Evolutionary conservation across 1,284 basidiomycete genomes (phyloP), one percentile per base, ranked within the genome.

Genomic region (Trametes hirsuta): DNA sequence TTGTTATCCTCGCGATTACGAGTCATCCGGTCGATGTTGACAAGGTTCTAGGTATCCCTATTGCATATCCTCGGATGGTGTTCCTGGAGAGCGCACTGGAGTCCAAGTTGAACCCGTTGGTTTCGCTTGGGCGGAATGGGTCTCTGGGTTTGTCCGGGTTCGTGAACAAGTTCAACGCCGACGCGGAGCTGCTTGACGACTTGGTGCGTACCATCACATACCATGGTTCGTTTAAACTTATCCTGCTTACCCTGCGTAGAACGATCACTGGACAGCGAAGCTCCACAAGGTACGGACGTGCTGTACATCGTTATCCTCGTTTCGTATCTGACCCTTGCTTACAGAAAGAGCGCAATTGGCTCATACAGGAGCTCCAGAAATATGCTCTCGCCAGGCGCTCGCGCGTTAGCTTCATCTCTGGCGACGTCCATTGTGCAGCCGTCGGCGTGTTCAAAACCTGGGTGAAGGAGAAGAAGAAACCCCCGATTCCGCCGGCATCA

Each of bases 51-150:
- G 85, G 88, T 10, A 86, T 93, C 53, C 91, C 91, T 0, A 90
- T 91, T 64, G 93, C 93, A 9, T 97, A 97, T 73, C 95, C 95
- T 21, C 88, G 95, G 49, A 93, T 97, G 92, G 92, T 93, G 2
- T 95, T 96, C 73, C 76, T 97, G 63, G 91, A 92, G 74, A 80
- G 74, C 39, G 82, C 87, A n/a, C 76, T 97, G 40, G 90, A 90
- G 45, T 88, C 84, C 47, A 95, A 91, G 73, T 80, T 88, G 54
- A 97, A 97, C 71, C 94, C 95, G 1, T 74, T 95, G 48, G 85
- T 90, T 37, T 82, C 86, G 2, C 78, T 96, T 10, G 91, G 89
- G 2, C 83, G 82, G 68, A 74, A 75, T 45, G 87, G 88, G 3
- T 77, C 81, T 0, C 64, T 91, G 49, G 90, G 90, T 21, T 73